phyloP scores from a whole-genome alignment of 1,284 basidiomycete genomes.

The Blastosporella zonata region DNA sequence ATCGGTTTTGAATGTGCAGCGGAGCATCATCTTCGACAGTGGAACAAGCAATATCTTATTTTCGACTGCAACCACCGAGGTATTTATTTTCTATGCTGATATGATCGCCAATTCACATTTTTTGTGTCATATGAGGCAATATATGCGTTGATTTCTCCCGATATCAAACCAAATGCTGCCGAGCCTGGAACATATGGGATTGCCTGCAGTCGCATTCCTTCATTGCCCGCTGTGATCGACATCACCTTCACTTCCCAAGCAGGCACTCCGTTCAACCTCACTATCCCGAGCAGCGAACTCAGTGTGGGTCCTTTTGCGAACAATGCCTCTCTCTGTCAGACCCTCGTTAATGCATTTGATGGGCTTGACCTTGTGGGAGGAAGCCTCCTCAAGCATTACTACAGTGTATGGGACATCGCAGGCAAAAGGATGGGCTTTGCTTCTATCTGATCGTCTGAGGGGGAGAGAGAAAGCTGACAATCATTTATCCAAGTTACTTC shows the following conservation, averaged over 20 bases:
- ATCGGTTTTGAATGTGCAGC: conserved; percentile 34
- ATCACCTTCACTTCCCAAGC: conserved; percentile 47
- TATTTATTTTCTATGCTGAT: conserved; percentile 19
- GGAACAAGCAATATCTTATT: conserved; percentile 57
- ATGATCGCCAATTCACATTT: not conserved
- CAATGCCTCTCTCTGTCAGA: conserved; percentile 46
- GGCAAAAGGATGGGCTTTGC: conserved; percentile 49
- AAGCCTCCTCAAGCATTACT: conserved; percentile 54
- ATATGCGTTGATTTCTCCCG: conserved; percentile 53
- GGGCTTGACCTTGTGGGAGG: conserved; percentile 48
- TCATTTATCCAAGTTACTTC: no score
- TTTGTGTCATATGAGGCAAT: conserved; percentile 37
- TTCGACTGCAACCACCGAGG: conserved; percentile 44
- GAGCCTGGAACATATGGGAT: conserved; percentile 58
- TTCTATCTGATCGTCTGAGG: conserved; percentile 15
- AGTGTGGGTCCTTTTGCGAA: conserved; percentile 53
- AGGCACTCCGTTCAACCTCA: conserved; percentile 48
- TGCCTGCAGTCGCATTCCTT: conserved; percentile 42
- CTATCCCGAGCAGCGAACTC: conserved; percentile 52
- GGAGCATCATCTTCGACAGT: conserved; percentile 53
- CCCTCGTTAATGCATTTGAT: conserved; percentile 54
- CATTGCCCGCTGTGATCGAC: conserved; percentile 47
- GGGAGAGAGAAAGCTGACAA: no score
- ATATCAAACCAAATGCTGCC: conserved; percentile 46
- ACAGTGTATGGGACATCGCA: conserved; percentile 54